Evolutionary conservation across 441 rosid genomes (phyloP).

Genomic region (Raphanus hybrid): DNA sequence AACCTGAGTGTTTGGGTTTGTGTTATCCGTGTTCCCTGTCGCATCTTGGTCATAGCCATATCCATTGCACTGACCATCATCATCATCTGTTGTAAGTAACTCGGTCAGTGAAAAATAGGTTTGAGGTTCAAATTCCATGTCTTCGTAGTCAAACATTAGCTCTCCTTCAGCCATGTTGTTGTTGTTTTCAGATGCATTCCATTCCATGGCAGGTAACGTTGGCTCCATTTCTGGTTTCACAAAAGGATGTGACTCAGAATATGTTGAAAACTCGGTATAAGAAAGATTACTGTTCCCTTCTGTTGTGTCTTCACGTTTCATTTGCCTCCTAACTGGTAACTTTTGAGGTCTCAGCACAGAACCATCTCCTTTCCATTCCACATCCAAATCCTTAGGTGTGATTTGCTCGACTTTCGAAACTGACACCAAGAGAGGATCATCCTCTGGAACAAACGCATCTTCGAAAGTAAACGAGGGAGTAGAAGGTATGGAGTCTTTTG

Average conservation of each 20-base stretch:
- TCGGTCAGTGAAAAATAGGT: conserved; percentile 93
- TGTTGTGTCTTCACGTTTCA: conserved; percentile 61
- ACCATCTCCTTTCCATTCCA: conserved; percentile 51
- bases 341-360: conserved; percentile 60
- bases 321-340: conserved; percentile 81
- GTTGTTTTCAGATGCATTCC: conserved; percentile 55
- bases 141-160: conserved; percentile 67
- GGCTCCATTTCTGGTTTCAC: conserved; percentile 41
- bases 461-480: conserved; percentile 52
- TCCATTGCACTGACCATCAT: conserved; percentile 58
- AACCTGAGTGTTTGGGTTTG: conserved; percentile 31
- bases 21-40: conserved; percentile 47
- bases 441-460: conserved; percentile 51
- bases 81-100: conserved; percentile 77
- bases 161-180: conserved; percentile 48
- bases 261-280: conserved; percentile 39
- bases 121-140: conserved; percentile 96
- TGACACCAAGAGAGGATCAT: conserved; percentile 70
- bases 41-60: conserved; percentile 27
- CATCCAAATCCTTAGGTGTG: conserved; percentile 50
- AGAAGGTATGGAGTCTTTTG: conserved; percentile 52
- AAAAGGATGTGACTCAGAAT: conserved; percentile 38
- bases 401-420: conserved; percentile 64
- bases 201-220: conserved; percentile 50
- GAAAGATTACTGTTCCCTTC: conserved; percentile 39